Base-by-base conservation (phyloP, 2,329 filamentous ascomycete species). In the Alternaria incomplexa region DNA sequence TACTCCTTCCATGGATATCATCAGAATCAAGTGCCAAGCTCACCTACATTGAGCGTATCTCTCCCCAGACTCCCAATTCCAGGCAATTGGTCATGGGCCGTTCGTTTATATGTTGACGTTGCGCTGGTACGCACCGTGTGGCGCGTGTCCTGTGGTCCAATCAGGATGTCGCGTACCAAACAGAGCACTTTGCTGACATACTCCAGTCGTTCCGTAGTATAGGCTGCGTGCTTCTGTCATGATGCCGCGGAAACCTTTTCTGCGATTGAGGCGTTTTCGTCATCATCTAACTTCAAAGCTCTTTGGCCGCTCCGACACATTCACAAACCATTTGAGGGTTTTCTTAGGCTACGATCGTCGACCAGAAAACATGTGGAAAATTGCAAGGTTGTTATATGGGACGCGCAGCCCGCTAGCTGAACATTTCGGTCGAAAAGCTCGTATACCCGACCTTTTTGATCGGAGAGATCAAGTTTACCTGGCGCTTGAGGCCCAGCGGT, bases 381-480 rank as follows among this genome's bases (percentile, higher is more conserved):
- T 55, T 44, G 23, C 12, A 15, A 20, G 30, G 7, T 26, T 25
- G 7, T 36, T 53, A 22, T 44, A 30, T 15, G 25, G 28, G 17
- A 2, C 9, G 3, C 26, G 51, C 22, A 22, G 26, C 10, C 20
- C 25, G 25, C 25, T 58, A 17, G 48, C 25, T 36, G 52, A 64
- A 23, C 66, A 68, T 50, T 68, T 67, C 55, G 67, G 68, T 17
- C 61, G 60, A 36, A 65, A 47, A 47, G 46, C 53, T 56, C 57
- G 56, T 23, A 58, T 69, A 28, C 63, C 58, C 22, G 64, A 65
- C 10, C 56, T 71, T 7, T 74, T 70, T 48, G 15, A 55, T 10
- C 58, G 67, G n/a, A 59, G 58, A 56, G 69, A 74, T 36, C 30
- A 56, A 17, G 22, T 64, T 10, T 66, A 59, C 45, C 52, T 65